These are phyloP conservation scores for Lonicera japonica DNA, from an alignment of 129 eudicot genomes.

Conservation along the genomic window DNA sequence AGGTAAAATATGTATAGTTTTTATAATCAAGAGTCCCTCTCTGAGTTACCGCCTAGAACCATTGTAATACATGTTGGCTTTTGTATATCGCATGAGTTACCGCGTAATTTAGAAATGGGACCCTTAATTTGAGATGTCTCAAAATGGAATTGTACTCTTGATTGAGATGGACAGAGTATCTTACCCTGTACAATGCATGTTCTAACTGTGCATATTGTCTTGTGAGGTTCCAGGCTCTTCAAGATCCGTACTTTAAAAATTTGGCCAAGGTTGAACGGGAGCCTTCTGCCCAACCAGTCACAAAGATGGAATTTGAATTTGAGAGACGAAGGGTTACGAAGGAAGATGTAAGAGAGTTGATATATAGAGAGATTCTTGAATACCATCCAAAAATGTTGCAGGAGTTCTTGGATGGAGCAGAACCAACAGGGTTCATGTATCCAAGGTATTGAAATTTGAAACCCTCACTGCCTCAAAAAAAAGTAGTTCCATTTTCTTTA, in stretches of 20 bases:
- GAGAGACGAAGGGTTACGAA: conserved; percentile 88
- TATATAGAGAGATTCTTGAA: conserved; percentile 88
- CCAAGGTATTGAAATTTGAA: conserved; percentile 54
- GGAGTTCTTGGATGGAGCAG: conserved; percentile 80
- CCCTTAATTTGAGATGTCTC: too few relatives aligned
- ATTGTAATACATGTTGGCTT: too few relatives aligned
- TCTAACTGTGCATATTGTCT: not conserved
- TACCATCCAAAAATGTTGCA: conserved; percentile 95
- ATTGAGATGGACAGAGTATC: too few relatives aligned
- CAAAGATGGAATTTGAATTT: conserved; percentile 95
- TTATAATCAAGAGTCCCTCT: too few relatives aligned
- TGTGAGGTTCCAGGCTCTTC: conserved; percentile 65
- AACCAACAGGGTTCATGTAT: conserved; percentile 92
- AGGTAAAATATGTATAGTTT: conserved; percentile 33
- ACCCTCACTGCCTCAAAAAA: too few relatives aligned
- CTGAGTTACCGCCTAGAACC: too few relatives aligned
- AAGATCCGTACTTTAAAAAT: conserved; percentile 86
- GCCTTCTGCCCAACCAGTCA: conserved; percentile 96
- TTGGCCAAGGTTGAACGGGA: conserved; percentile 97
- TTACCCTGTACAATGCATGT: too few relatives aligned
- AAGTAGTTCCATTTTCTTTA: not conserved
- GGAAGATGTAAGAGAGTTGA: conserved; percentile 87
- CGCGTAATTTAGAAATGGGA: too few relatives aligned
- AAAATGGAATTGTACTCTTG: too few relatives aligned
- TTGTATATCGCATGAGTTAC: too few relatives aligned